These are phyloP conservation scores for Mucor piriformis DNA, from an alignment of 371 early-diverging fungal species.

Conservation along the genomic window DNA sequence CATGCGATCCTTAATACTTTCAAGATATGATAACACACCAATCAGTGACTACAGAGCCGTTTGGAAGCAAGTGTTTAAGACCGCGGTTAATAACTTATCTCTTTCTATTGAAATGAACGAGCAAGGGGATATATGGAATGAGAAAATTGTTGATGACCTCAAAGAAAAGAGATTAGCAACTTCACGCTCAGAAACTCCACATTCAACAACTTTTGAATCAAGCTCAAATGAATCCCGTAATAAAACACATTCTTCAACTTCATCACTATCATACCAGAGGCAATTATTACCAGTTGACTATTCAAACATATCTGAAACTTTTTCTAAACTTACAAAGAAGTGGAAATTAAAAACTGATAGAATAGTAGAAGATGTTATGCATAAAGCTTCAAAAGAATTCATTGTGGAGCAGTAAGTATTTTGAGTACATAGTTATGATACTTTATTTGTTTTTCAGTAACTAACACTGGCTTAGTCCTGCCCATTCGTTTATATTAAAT, in stretches of 20 bases:
- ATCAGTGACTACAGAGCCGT: neutral
- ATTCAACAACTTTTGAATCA: neutral
- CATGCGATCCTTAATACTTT: neutral
- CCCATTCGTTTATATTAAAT: constrained; percentile 11
- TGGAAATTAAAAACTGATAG: constrained; percentile 12
- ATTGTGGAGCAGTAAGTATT: constrained; percentile 13
- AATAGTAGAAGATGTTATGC: constrained; percentile 11
- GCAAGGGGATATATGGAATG: neutral
- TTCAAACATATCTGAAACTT: neutral
- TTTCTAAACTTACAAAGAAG: constrained; percentile 1
- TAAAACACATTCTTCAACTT: neutral
- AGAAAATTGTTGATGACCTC: neutral
- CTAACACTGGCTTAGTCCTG: constrained; percentile 7
- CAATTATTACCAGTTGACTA: neutral
- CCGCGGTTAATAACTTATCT: neutral
- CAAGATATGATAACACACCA: neutral
- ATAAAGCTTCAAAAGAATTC: constrained; percentile 4
- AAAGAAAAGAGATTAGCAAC: neutral
- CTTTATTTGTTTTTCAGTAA: neutral
- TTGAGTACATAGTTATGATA: neutral
- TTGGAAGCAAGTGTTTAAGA: constrained; percentile 5
- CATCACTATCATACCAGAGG: constrained; percentile 14
- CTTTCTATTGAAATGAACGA: neutral
- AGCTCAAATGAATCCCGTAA: neutral
- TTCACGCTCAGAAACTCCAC: neutral